phyloP scores from a whole-genome alignment of 345 rosid species.

The Bruguiera sexangula region DNA sequence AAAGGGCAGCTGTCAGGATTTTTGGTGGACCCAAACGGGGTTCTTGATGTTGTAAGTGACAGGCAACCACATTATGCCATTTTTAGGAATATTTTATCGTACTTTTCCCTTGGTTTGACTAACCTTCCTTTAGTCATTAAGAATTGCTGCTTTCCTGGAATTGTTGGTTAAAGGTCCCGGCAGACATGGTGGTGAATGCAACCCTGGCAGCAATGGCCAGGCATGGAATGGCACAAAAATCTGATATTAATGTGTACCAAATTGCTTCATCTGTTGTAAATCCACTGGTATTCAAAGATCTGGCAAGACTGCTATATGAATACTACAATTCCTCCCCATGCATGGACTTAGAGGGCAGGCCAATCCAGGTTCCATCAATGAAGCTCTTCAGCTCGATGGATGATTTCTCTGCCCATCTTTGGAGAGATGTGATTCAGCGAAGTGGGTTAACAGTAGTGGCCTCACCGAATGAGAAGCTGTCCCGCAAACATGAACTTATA shows the following conservation, averaged over 20 bases:
- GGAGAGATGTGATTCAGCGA: constrained; percentile 54
- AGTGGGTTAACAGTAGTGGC: constrained; percentile 39
- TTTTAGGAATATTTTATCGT: too few relatives aligned
- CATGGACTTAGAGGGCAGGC: constrained; percentile 69
- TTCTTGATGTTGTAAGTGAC: constrained; percentile 74
- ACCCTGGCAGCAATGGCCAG: constrained; percentile 81
- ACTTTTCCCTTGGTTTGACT: too few relatives aligned
- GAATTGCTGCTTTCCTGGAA: constrained; percentile 2
- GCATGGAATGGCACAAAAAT: constrained; percentile 58
- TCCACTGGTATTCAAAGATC: constrained; percentile 63
- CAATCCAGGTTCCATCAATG: constrained; percentile 69
- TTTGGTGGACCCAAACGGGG: constrained; percentile 77
- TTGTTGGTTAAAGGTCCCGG: constrained; percentile 50
- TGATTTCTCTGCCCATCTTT: constrained; percentile 64
- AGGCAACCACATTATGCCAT: background rate
- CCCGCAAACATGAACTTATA: constrained; percentile 52
- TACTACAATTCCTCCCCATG: constrained; percentile 71
- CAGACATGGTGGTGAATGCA: constrained; percentile 83
- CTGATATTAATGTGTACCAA: constrained; percentile 73
- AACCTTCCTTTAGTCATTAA: background rate
- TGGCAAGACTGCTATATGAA: constrained; percentile 58
- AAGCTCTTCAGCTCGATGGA: constrained; percentile 75
- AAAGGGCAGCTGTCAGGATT: constrained; percentile 93
- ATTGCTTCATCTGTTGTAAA: constrained; percentile 86
- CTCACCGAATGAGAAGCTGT: constrained; percentile 43